Conservation (phyloP, 176 grass and related monocot genomes). For the Hyparrhenia diplandra region DNA sequence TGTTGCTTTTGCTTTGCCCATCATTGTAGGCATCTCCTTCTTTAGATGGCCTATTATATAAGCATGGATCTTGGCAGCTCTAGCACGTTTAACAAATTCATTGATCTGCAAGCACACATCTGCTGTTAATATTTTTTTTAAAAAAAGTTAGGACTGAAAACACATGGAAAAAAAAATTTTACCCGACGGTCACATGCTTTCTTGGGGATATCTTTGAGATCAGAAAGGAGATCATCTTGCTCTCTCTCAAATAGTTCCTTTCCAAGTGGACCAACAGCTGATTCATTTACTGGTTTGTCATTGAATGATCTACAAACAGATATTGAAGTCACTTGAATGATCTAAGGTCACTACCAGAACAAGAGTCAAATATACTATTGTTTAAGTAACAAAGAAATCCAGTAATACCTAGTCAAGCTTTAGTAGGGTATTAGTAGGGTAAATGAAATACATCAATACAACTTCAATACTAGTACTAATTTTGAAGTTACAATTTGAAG, state of each 20-base stretch:
- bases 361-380: neutral
- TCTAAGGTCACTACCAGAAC: neutral
- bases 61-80: constrained; percentile 95
- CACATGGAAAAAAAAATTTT: constrained; percentile 9
- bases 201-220: constrained; percentile 97
- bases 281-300: constrained; percentile 93
- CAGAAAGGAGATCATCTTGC: constrained; percentile 94
- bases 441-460: neutral
- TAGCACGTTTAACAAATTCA: constrained; percentile 94
- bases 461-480: neutral
- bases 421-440: neutral
- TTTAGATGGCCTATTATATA: constrained; percentile 89
- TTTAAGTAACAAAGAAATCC: neutral
- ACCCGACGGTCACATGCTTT: constrained; percentile 94
- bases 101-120: constrained; percentile 60
- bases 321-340: neutral
- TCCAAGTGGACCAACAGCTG: constrained; percentile 74
- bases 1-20: constrained; percentile 96
- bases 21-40: constrained; percentile 91
- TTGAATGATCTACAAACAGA: constrained; percentile 79
- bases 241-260: constrained; percentile 98
- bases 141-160: neutral
- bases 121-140: too few species aligned
- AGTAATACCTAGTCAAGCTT: neutral
- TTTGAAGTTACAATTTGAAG: constrained; percentile 17